These are phyloP conservation scores for Saccharomycopsis selenospora DNA, from an alignment of 805 yeast genomes.

Conservation along the genomic window DNA sequence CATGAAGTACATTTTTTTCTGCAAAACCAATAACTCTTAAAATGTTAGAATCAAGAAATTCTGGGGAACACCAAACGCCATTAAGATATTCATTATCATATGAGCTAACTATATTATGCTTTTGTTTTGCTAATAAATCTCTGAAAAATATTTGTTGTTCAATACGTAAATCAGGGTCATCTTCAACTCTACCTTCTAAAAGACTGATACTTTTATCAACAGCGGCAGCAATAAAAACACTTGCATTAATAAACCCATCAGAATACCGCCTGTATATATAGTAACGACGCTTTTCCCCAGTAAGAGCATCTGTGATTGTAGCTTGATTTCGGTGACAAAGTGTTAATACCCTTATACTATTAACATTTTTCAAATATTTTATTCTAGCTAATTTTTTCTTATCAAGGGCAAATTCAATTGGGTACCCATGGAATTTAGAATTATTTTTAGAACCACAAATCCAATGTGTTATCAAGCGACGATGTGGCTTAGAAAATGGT, in stretches of 20 bases:
- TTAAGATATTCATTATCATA: background rate
- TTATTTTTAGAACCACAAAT: background rate
- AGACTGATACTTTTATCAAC: constrained; percentile 3
- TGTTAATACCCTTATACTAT: background rate
- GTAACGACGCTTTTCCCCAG: background rate
- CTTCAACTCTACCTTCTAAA: constrained; percentile 3
- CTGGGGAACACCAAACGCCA: constrained; percentile 8
- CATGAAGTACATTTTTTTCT: background rate
- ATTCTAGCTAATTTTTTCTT: background rate
- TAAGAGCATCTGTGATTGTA: background rate
- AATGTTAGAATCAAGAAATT: background rate
- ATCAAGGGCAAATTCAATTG: constrained; percentile 2
- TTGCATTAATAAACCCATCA: constrained; percentile 4
- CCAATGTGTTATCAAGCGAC: background rate
- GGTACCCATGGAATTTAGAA: background rate
- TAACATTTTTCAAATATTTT: background rate
- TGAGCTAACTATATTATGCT: background rate
- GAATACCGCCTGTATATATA: constrained; percentile 1
- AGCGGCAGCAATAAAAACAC: background rate
- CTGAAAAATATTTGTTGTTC: constrained; percentile 2
- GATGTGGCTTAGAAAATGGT: background rate
- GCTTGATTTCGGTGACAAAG: background rate
- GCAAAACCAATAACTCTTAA: background rate
- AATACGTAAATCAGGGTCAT: constrained; percentile 9
- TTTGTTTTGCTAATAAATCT: background rate